phyloP scores from a whole-genome alignment of 2,329 filamentous ascomycete species.

The Fusarium sulawesiense region DNA sequence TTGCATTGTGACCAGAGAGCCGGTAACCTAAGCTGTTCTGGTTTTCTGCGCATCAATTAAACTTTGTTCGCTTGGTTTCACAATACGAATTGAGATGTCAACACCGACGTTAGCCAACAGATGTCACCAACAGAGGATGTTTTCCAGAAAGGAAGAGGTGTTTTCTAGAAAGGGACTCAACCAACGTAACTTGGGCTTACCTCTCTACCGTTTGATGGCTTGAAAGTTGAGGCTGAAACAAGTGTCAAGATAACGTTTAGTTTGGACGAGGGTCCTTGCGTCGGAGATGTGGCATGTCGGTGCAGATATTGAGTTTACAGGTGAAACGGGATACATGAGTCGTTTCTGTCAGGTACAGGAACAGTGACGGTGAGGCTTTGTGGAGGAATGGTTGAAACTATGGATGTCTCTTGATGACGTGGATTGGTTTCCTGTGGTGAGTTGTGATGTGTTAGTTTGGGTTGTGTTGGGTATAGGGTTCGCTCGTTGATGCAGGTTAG shows the following conservation, averaged over 20 bases:
- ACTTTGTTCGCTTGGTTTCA: conserved; percentile 37
- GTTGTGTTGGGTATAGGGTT: not conserved
- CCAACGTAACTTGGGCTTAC: not conserved
- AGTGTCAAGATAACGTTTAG: conserved; percentile 12
- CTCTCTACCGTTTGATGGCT: not conserved
- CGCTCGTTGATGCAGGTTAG: too few species aligned
- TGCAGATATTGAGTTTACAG: not conserved
- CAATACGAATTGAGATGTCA: conserved; percentile 26
- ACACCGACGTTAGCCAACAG: not conserved
- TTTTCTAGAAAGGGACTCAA: conserved; percentile 4
- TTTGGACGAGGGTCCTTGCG: conserved; percentile 4
- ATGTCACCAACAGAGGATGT: not conserved
- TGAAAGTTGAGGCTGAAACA: conserved; percentile 8
- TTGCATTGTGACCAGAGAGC: conserved; percentile 38
- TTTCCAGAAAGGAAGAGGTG: not conserved
- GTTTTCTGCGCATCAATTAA: conserved; percentile 24
- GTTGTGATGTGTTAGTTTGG: not conserved
- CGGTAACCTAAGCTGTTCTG: conserved; percentile 36
- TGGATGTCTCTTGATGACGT: not conserved
- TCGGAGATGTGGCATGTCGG: not conserved
- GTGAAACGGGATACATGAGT: not conserved
- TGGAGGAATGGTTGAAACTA: not conserved
- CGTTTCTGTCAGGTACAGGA: not conserved
- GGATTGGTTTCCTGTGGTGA: not conserved
- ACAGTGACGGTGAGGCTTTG: not conserved